Conservation (phyloP, 2,329 filamentous ascomycete species). For the Calonectria hawksworthii region DNA sequence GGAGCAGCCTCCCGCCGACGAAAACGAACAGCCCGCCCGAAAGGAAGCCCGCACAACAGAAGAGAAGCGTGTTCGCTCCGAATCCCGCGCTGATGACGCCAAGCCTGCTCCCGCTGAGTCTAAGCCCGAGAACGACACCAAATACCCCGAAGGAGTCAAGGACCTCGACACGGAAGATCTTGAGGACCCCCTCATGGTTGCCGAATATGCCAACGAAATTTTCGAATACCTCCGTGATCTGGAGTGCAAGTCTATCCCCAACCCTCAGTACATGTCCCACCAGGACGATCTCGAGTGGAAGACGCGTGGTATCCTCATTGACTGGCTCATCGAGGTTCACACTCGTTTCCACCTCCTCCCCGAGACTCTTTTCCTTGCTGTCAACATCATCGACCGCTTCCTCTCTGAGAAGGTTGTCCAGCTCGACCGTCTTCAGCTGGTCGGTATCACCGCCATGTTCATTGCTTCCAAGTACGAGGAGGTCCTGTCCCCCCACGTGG, state of each 20-base stretch:
- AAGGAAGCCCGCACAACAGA: constrained; percentile 74
- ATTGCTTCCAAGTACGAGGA: constrained; percentile 99
- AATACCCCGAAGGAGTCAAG: constrained; percentile 55
- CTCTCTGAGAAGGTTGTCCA: constrained; percentile 95
- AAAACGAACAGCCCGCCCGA: constrained; percentile 73
- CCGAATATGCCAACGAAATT: constrained; percentile 96
- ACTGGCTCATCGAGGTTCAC: constrained; percentile 99
- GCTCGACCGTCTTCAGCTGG: constrained; percentile 94
- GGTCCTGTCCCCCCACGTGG: constrained; percentile 94
- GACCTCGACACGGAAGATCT: constrained; percentile 89
- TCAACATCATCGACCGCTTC: constrained; percentile 99
- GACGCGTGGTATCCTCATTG: constrained; percentile 95
- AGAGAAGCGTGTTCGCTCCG: constrained; percentile 58
- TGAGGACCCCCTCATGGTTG: constrained; percentile 97
- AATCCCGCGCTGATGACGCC: constrained; percentile 44
- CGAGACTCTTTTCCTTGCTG: constrained; percentile 94
- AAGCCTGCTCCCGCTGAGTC: constrained; percentile 35
- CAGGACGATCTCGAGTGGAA: constrained; percentile 98
- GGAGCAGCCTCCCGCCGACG: constrained; percentile 71
- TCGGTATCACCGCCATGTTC: constrained; percentile 99
- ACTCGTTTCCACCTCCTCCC: constrained; percentile 95
- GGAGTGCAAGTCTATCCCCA: constrained; percentile 83
- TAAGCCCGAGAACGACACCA: constrained; percentile 32
- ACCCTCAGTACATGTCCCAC: constrained; percentile 94
- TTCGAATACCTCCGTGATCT: constrained; percentile 95